Base-by-base conservation (phyloP, 495 filamentous ascomycete genomes). In the Annulohypoxylon moriforme region DNA sequence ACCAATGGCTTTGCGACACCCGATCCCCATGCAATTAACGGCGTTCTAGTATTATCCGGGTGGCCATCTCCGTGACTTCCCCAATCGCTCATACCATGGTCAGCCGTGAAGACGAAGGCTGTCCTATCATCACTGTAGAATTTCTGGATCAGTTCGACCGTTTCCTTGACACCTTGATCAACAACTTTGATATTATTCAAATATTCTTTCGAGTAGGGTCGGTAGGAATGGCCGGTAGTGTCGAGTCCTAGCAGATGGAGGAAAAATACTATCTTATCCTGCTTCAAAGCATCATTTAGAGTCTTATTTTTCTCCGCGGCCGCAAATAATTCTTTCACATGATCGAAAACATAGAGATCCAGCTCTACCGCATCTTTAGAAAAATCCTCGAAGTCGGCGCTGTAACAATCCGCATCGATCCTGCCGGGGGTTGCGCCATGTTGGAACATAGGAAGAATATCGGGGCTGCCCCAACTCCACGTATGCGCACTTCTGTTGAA, bases 61-160 rank as follows among this genome's bases (percentile, higher is more conserved):
- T 99, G 96, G 20, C 96, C 96, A 77, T 99, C 96, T 46, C 96
- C 96, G 76, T 99, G 96, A 68, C 93, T 97, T 11, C 96, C 96
- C 91, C 92, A 97, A 81, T 99, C 96, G 76, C 92, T 97, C 95
- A 99, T 99, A 10, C 96, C 96, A 81, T 99, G 96, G 73, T 99
- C 96, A 1, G 96, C 96, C 9, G 96, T 99, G 78, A 99, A 99
- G 13, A 99, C 89, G 75, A 93, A 99, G 1, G 96, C 93, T 0
- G 96, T 98, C 81, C 96, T 90, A 11, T 86, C 91, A 77, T 99
- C 96, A n/a, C 79, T 85, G 74, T 97, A 99, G 77, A 98, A 99
- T 25, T 94, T 88, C 11, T 96, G 89, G 38, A 98, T 89, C 38
- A 98, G 75, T 66, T 90, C 86, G 14, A 91, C 90, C 44, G 97